Conservation (phyloP, 2,329 filamentous ascomycete genomes). For the Piedraia hortae region DNA sequence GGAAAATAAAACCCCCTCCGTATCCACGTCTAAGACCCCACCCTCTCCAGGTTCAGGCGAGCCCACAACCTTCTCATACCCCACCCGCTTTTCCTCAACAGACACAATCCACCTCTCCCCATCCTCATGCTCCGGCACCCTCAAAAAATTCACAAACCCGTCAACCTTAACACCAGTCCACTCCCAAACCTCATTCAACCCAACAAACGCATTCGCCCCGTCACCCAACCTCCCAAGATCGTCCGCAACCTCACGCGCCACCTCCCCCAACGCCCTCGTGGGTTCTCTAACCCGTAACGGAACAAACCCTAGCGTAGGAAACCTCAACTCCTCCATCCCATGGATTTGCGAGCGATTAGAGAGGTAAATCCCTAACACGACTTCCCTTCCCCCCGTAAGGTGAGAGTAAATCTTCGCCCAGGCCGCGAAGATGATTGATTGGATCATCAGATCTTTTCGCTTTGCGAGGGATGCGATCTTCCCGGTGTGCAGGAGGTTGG, state of each 20-base stretch:
- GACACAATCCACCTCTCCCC: constrained; percentile 1
- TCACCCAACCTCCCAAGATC: constrained; percentile 37
- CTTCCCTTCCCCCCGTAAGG: constrained; percentile 6
- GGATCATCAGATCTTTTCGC: constrained; percentile 33
- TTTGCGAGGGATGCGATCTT: constrained; percentile 18
- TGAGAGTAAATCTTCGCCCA: constrained; percentile 28
- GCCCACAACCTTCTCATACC: constrained; percentile 1
- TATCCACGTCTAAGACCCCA: constrained; percentile 1
- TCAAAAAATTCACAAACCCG: constrained; percentile 60
- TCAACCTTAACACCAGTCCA: constrained; percentile 51
- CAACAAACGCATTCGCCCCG: constrained; percentile 27
- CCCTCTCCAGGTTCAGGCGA: constrained; percentile 1
- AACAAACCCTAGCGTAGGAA: constrained; percentile 55
- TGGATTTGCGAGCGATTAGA: constrained; percentile 39
- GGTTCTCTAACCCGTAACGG: constrained; percentile 32
- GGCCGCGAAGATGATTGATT: constrained; percentile 47
- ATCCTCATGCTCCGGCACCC: constrained; percentile 16
- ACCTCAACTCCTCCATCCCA: constrained; percentile 23
- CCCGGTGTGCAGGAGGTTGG: constrained; percentile 19
- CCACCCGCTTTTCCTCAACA: constrained; percentile 4
- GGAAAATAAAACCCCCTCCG: constrained; percentile 7
- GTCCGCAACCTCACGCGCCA: constrained; percentile 35
- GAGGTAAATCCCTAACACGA: constrained; percentile 56
- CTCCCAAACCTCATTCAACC: constrained; percentile 39
- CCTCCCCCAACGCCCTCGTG: constrained; percentile 14